phyloP scores from a whole-genome alignment of 106 monocot species.

The Vanilla planifolia region DNA sequence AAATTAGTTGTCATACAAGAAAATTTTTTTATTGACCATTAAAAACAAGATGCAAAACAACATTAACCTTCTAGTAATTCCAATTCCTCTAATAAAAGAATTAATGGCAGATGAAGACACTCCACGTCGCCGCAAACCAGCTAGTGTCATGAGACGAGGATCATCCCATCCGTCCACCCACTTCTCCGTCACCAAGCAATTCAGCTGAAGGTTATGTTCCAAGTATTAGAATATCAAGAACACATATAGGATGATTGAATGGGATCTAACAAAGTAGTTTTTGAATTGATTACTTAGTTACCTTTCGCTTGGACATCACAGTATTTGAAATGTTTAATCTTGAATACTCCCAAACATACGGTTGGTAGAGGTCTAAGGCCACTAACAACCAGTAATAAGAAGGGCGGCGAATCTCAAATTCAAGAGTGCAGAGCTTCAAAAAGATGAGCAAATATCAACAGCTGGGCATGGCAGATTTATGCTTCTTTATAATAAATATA shows the following conservation, averaged over 20 bases:
- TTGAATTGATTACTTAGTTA: slow-evolving; percentile 7
- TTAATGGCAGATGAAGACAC: slow-evolving; percentile 92
- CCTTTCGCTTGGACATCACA: slow-evolving; percentile 98
- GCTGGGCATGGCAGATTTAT: too few species aligned
- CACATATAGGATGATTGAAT: background rate
- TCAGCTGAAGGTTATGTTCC: slow-evolving; percentile 50
- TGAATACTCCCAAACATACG: slow-evolving; percentile 99
- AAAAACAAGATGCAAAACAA: background rate
- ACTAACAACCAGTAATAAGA: slow-evolving; percentile 93
- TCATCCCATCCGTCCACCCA: slow-evolving; percentile 98
- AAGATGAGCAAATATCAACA: background rate
- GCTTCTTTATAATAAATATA: too few species aligned
- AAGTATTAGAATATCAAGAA: background rate
- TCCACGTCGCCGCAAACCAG: slow-evolving; percentile 85
- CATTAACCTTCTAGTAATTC: slow-evolving; percentile 92
- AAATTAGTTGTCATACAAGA: too few species aligned
- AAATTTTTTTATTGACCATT: too few species aligned
- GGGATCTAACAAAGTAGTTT: background rate
- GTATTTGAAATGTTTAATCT: slow-evolving; percentile 90
- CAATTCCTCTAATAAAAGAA: slow-evolving; percentile 88
- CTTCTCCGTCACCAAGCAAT: slow-evolving; percentile 76
- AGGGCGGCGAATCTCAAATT: slow-evolving; percentile 93
- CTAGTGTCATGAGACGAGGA: slow-evolving; percentile 86
- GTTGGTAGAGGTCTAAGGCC: slow-evolving; percentile 78
- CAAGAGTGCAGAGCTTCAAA: slow-evolving; percentile 86